Base-by-base conservation (phyloP, 2,329 filamentous ascomycete species). In the Pseudopithomyces maydicus region DNA sequence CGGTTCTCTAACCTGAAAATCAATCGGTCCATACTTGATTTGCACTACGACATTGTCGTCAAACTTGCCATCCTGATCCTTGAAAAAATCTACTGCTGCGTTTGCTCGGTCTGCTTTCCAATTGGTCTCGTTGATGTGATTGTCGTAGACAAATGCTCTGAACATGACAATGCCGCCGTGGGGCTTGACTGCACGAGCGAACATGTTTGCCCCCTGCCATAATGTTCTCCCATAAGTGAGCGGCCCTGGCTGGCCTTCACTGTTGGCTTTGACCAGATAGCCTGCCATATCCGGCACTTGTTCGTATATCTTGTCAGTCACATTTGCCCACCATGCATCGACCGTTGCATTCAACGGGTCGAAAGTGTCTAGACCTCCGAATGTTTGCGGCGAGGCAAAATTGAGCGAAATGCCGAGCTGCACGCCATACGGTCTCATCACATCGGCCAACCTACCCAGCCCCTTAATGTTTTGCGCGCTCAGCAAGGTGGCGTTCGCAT, bases 151-250 rank as follows among this genome's bases (percentile, higher is more conserved):
- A 63, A 91, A 91, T 1, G 88, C 88, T 1, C 89, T 83, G 77
- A 88, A 91, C 83, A 91, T 85, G 52, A 90, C 79, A 32, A 88
- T 95, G 73, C 92, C 92, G 74, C 95, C 95, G 47, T 98, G 97
- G 78, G 92, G 91, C 54, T 96, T 97, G 78, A 90, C 91, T 63
- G 91, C 91, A 64, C 86, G 97, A 74, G 88, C 88, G 62, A 91
- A 90, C 54, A 91, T 74, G 64, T 90, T 90, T 4, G 87, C 88
- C 1, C 86, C 88, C 26, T 90, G 80, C 2, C 88, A 81, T 0
- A 91, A 79, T 0, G 88, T 90, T 11, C 89, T 84, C 65, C 89
- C 88, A 74, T 91, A 91, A 0, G 85, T 88, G 22, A 88, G 64
- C 0, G 88, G 88, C 0, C 88, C 88, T 0, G 88, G 88, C 66